Conservation (phyloP, 2,329 filamentous ascomycete genomes). For the Penicillium concentricum region DNA sequence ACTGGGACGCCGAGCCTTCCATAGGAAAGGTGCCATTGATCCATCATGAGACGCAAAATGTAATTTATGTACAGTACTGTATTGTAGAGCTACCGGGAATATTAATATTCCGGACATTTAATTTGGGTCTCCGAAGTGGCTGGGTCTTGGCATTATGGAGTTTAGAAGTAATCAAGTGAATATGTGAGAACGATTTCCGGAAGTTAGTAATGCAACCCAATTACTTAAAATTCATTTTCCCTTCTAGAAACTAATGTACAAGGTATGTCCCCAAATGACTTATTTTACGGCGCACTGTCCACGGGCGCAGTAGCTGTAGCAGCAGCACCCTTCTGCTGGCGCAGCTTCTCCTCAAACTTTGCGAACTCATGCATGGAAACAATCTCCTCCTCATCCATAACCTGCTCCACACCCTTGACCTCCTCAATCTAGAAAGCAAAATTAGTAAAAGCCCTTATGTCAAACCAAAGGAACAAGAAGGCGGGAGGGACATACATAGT, state of each 20-base stretch:
- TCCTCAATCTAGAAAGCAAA: constrained; percentile 73
- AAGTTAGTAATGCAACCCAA: background rate
- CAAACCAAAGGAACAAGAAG: background rate
- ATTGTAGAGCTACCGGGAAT: background rate
- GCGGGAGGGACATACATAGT: constrained; percentile 65
- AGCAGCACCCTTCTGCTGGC: constrained; percentile 55
- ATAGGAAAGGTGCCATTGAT: no score
- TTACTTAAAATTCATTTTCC: background rate
- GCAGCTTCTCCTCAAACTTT: constrained; percentile 86
- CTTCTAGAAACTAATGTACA: constrained; percentile 2
- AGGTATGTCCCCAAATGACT: background rate
- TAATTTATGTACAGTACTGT: no score
- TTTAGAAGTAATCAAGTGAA: background rate
- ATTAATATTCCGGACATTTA: background rate
- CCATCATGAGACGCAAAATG: no score
- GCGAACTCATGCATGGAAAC: constrained; percentile 83
- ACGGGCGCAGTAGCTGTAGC: constrained; percentile 54
- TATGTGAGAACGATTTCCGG: background rate
- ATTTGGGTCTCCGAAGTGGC: background rate
- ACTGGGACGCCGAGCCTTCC: no score
- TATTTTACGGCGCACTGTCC: constrained; percentile 47
- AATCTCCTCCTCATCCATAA: constrained; percentile 89
- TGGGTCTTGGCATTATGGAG: background rate
- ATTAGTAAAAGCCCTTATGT: constrained; percentile 14
- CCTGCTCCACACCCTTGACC: constrained; percentile 87